Evolutionary conservation across 78 protist species (phyloP).

Genomic region (Polysphondylium violaceum): DNA sequence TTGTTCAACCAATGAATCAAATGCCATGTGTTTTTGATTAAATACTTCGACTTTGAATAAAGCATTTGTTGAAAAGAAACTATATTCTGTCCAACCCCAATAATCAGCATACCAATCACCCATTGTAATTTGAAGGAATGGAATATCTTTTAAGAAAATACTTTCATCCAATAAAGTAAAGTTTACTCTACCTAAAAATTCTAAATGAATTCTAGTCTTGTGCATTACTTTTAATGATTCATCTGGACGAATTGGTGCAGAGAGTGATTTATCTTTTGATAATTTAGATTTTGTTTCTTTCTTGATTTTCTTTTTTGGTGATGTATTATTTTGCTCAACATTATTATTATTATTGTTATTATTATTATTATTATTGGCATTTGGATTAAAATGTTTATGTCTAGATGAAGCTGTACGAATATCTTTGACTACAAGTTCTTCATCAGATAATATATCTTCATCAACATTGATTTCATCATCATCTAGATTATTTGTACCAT

Average conservation of each 20-base stretch:
- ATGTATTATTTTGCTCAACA: not conserved
- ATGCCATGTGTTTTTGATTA: constrained; percentile 77
- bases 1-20: constrained; percentile 65
- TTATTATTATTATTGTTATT: constrained; percentile 4
- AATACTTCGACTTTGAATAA: constrained; percentile 46
- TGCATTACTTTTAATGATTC: constrained; percentile 36
- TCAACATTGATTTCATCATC: no score
- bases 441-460: no score
- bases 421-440: no score
- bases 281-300: not conserved
- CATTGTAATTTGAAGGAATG: constrained; percentile 59
- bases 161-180: constrained; percentile 56
- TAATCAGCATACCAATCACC: constrained; percentile 41
- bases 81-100: constrained; percentile 75
- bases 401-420: no score
- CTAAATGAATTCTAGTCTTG: constrained; percentile 34
- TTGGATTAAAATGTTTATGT: no score
- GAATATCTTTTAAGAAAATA: constrained; percentile 43
- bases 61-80: constrained; percentile 20
- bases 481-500: no score
- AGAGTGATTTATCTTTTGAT: constrained; percentile 12
- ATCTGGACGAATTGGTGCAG: constrained; percentile 63
- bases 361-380: not conserved
- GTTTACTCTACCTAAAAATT: constrained; percentile 63
- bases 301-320: not conserved